phyloP scores from a whole-genome alignment of 148 eudicot genomes.

The Camellia japonica region DNA sequence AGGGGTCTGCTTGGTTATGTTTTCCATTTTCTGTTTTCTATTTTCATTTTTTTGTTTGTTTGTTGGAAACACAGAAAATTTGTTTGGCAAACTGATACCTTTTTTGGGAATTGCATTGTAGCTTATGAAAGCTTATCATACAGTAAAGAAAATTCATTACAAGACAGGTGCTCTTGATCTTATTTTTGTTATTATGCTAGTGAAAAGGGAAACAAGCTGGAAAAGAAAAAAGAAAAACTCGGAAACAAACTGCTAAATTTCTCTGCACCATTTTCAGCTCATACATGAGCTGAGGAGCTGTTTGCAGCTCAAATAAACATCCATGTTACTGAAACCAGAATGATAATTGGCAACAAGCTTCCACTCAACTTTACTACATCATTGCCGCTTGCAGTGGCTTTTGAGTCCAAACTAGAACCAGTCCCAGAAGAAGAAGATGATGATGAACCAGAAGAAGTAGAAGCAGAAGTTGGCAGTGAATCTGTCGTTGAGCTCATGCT shows the following conservation, averaged over 20 bases:
- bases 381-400: conserved; percentile 24
- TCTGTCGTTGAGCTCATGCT: conserved; percentile 15
- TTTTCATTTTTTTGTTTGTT: no score
- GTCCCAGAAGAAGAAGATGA: conserved; percentile 22
- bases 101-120: neutral
- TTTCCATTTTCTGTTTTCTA: no score
- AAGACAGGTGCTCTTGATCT: neutral
- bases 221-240: conserved; percentile 11
- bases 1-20: neutral
- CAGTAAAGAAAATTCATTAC: neutral
- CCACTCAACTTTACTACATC: conserved; percentile 14
- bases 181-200: conserved; percentile 14
- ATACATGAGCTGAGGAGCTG: neutral
- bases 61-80: no score
- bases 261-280: neutral
- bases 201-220: neutral
- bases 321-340: conserved; percentile 15
- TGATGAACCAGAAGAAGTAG: conserved; percentile 17
- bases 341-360: neutral
- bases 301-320: conserved; percentile 21
- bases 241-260: conserved; percentile 9
- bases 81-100: no score
- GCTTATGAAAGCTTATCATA: neutral
- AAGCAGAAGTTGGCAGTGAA: conserved; percentile 18
- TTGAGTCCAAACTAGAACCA: conserved; percentile 25